Evolutionary conservation across 139 green algal species (phyloP).

Genomic region (Auxenochlorella pyrenoidosa): DNA sequence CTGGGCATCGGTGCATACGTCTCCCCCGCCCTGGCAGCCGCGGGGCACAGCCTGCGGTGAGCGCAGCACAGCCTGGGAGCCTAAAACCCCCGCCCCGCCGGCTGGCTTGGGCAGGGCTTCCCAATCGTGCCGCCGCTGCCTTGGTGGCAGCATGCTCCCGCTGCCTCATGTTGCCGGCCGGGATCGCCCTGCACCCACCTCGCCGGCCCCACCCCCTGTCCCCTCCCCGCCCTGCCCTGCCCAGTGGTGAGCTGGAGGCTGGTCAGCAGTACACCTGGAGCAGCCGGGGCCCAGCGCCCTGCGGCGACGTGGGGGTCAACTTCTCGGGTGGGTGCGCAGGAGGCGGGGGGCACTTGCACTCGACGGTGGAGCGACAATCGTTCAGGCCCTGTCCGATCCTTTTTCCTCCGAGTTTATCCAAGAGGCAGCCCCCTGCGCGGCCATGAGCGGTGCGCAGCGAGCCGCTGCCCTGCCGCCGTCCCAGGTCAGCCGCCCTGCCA

Average conservation of each 20-base stretch:
- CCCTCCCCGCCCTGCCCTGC: not conserved
- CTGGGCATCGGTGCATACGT: constrained; percentile 90
- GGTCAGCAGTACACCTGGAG: constrained; percentile 88
- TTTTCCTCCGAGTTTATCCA: too few species aligned
- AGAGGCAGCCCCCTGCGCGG: too few species aligned
- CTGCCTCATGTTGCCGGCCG: too few species aligned
- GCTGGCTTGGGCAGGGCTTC: too few species aligned
- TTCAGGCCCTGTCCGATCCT: too few species aligned
- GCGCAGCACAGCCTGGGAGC: not conserved
- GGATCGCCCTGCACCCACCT: not conserved
- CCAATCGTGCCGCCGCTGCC: not conserved
- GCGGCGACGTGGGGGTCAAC: constrained; percentile 83
- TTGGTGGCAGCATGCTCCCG: too few species aligned
- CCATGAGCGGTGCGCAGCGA: too few species aligned
- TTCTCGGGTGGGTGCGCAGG: constrained; percentile 54
- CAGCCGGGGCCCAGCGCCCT: constrained; percentile 73
- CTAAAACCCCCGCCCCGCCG: too few species aligned
- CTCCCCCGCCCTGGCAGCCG: constrained; percentile 77
- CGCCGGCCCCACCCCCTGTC: not conserved
- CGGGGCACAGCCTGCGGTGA: constrained; percentile 75
- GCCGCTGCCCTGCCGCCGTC: too few species aligned
- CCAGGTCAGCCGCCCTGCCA: too few species aligned
- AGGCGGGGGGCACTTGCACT: not conserved
- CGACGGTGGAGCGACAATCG: too few species aligned
- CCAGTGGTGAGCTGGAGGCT: constrained; percentile 41